Conservation (phyloP, 768 basidiomycete genomes). For the Lyophyllum atratum region DNA sequence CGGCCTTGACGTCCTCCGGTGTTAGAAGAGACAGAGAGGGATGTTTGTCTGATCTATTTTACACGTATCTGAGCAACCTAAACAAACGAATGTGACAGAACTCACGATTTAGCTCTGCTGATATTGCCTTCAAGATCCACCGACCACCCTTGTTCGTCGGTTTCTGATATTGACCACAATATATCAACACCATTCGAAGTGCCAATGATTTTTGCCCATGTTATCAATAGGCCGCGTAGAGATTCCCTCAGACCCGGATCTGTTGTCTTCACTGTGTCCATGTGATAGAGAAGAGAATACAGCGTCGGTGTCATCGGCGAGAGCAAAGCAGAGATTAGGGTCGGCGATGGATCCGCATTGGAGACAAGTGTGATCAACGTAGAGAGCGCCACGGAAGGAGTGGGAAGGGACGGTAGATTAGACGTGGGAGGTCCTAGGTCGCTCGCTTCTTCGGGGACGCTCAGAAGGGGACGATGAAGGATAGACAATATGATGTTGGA, state of each 20-base stretch:
- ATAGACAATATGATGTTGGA: constrained; percentile 42
- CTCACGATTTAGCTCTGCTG: constrained; percentile 44
- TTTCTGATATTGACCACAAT: constrained; percentile 60
- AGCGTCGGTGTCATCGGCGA: constrained; percentile 69
- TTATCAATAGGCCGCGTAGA: constrained; percentile 59
- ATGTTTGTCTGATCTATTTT: constrained; percentile 23
- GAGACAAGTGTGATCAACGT: constrained; percentile 59
- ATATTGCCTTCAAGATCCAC: constrained; percentile 57
- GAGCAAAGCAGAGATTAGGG: constrained; percentile 59
- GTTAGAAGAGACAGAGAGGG: constrained; percentile 47
- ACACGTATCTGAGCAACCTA: background rate
- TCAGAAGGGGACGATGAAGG: constrained; percentile 56
- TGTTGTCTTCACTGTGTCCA: constrained; percentile 56
- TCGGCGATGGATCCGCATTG: constrained; percentile 80
- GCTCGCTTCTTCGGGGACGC: background rate
- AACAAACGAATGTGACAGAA: constrained; percentile 8
- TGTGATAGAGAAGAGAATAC: constrained; percentile 60
- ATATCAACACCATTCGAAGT: constrained; percentile 51
- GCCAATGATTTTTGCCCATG: constrained; percentile 75
- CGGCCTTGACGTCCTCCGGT: constrained; percentile 47
- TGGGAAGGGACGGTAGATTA: constrained; percentile 5
- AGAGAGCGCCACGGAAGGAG: constrained; percentile 45
- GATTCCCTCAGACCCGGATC: constrained; percentile 67
- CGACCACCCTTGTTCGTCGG: constrained; percentile 55
- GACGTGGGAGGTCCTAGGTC: background rate